Base-by-base conservation (phyloP, 2,329 filamentous ascomycete genomes). In the Penicillium hesseltinei region DNA sequence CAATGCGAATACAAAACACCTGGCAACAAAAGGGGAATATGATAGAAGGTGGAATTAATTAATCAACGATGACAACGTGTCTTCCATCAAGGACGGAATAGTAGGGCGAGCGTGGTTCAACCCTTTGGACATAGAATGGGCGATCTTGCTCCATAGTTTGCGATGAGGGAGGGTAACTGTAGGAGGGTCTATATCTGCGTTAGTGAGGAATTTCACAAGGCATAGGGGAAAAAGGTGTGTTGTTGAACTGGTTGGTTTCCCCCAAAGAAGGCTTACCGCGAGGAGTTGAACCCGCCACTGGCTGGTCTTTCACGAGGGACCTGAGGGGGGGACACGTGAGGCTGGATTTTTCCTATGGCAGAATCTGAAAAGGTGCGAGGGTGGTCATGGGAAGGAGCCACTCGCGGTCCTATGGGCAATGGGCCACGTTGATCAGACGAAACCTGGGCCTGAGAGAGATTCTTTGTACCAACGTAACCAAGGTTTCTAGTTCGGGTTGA, bases 1-100 rank as follows among this genome's bases (percentile, higher is more conserved):
- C 23, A 57, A 36, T 51, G 50, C 51, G 29, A 54, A 56, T 53
- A 29, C 23, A 40, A 40, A 55, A 42, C 42, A 19, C 13, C n/a
- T 35, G 21, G 50, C 57, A 63, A 50, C 31, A 27, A 27, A 44
- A 33, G n/a, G 36, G 35, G 29, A 23, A 17, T 35, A 7, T 9
- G 29, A 21, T 51, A 38, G 33, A 46, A n/a, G 8, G 31, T 33
- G 10, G 36, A 33, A 38, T 29, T 13, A 42, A 35, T 63, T 54
- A 73, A 63, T 73, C 71, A 50, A 71, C 64, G 58, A 71, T 66
- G 9, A 73, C 56, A 42, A 71, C 40, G 23, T 58, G 57, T 49
- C 66, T 61, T 45, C 62, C 64, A 25, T 66, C 65, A 15, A 63
- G 55, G 21, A 67, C 46, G 42, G 63, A 31, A 56, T 65, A 58